phyloP scores from a whole-genome alignment of 2,329 filamentous ascomycete species.

The Tolypocladium capitatum region DNA sequence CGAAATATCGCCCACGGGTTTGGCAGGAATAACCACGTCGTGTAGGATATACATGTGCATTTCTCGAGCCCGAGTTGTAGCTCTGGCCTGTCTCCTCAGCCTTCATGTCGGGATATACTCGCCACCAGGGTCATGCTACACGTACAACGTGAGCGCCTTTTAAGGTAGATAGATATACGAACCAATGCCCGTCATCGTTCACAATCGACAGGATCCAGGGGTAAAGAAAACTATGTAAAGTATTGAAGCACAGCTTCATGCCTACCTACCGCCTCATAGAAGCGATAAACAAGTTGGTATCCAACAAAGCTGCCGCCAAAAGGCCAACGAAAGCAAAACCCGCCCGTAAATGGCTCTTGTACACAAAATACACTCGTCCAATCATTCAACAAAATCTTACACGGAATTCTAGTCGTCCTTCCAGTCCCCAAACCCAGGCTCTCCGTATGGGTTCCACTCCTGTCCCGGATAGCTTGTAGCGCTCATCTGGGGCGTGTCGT shows the following conservation, averaged over 20 bases:
- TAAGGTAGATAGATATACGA: too few relatives aligned
- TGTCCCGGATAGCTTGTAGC: slow-evolving; percentile 58
- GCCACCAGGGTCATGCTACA: too few relatives aligned
- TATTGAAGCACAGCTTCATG: neutral
- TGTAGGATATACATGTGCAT: too few relatives aligned
- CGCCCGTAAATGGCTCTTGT: neutral
- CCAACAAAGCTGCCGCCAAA: neutral
- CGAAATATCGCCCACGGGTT: too few relatives aligned
- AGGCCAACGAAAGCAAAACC: neutral
- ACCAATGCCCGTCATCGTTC: too few relatives aligned
- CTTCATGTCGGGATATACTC: too few relatives aligned
- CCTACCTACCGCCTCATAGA: neutral
- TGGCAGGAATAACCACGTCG: too few relatives aligned
- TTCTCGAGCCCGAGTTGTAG: too few relatives aligned
- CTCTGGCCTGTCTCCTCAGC: too few relatives aligned
- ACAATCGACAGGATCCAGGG: too few relatives aligned
- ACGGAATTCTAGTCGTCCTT: slow-evolving; percentile 5
- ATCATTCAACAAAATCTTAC: neutral
- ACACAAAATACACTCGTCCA: neutral
- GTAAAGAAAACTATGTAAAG: neutral
- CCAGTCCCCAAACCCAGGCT: slow-evolving; percentile 17
- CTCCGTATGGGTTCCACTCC: slow-evolving; percentile 50
- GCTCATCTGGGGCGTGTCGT: slow-evolving; percentile 42
- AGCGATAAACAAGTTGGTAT: neutral
- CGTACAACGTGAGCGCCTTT: too few relatives aligned